Conservation (phyloP, 352 stramenopile genomes). For the Phytopythium montanum region DNA sequence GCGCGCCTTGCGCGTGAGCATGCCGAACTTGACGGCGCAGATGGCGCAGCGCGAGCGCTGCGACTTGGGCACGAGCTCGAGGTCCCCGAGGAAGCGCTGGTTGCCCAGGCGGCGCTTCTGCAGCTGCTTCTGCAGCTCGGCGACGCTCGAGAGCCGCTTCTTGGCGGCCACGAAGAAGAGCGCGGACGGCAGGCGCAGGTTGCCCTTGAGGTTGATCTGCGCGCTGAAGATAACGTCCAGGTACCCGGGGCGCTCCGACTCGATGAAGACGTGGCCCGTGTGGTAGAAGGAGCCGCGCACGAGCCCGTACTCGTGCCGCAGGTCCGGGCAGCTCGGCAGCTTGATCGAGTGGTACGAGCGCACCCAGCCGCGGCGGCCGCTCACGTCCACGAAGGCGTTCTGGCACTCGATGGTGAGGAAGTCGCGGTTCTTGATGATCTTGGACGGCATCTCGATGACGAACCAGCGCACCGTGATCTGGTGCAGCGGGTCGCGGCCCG, state of each 20-base stretch:
- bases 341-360: slow-evolving; percentile 71
- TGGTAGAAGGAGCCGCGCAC: slow-evolving; percentile 70
- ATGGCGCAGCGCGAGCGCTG: slow-evolving; percentile 53
- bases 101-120: slow-evolving; percentile 43
- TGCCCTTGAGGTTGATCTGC: slow-evolving; percentile 68
- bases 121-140: slow-evolving; percentile 44
- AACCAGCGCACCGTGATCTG: slow-evolving; percentile 74
- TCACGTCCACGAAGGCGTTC: slow-evolving; percentile 61
- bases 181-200: slow-evolving; percentile 33
- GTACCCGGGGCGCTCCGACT: slow-evolving; percentile 53
- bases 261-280: slow-evolving; percentile 69
- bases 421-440: slow-evolving; percentile 64
- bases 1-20: slow-evolving; percentile 57
- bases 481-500: slow-evolving; percentile 40
- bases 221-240: slow-evolving; percentile 60
- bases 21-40: slow-evolving; percentile 50
- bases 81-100: slow-evolving; percentile 55
- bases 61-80: slow-evolving; percentile 61
- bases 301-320: slow-evolving; percentile 38
- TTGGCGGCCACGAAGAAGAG: slow-evolving; percentile 55
- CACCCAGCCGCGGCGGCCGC: slow-evolving; percentile 59
- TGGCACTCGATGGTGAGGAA: slow-evolving; percentile 77
- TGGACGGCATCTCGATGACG: slow-evolving; percentile 43
- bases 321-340: slow-evolving; percentile 53
- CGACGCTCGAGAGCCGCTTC: slow-evolving; percentile 44